Evolutionary conservation across 345 rosid species (phyloP), one percentile per base, ranked within the genome.

Genomic region (Melastoma malabathricum): DNA sequence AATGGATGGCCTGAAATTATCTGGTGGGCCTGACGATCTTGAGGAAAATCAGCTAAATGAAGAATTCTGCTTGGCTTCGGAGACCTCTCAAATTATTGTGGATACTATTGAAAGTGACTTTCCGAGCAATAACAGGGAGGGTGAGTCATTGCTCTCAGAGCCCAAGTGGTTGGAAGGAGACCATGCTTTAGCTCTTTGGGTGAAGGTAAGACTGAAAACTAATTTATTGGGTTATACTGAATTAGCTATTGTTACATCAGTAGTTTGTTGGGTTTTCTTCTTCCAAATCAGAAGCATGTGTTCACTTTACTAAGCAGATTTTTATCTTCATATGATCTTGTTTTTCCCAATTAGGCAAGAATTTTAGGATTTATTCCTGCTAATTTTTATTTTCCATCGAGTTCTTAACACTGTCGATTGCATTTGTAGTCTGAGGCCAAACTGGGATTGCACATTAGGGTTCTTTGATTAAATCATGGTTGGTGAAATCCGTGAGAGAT

Each of bases 111-210:
- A 69, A 68, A 71, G 67, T 41, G 80, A 79, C 50, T 46, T 66
- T 46, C 74, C 72, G 44, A 71, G 59, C 64, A 70, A 73, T 61
- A 70, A 48, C 41, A 73, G 60, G 57, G 83, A 79, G 31, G 81
- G 72, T 57, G 89, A 77, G 20, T 65, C 63, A n/a, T 72, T 78
- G 43, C 65, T 71, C 66, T 60, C 74, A 13, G 93, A 82, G 52
- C 80, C 90, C 15, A 75, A 78, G 68, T 84, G 95, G 95, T 65
- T 87, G n/a, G 84, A 77, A 63, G 65, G 59, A 60, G 96, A 87
- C 66, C 89, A 82, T 68, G 75, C 95, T 52, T 72, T 81, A 63
- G 95, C 98, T 61, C 62, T 87, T 27, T 92, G 98, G 98, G 98
- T 92, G 57, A 92, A 87, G 97, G 98, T 92, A 74, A 52, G 29